These are phyloP conservation scores for Eucalyptus sp. DNA, from an alignment of 345 rosid species.

Conservation along the genomic window DNA sequence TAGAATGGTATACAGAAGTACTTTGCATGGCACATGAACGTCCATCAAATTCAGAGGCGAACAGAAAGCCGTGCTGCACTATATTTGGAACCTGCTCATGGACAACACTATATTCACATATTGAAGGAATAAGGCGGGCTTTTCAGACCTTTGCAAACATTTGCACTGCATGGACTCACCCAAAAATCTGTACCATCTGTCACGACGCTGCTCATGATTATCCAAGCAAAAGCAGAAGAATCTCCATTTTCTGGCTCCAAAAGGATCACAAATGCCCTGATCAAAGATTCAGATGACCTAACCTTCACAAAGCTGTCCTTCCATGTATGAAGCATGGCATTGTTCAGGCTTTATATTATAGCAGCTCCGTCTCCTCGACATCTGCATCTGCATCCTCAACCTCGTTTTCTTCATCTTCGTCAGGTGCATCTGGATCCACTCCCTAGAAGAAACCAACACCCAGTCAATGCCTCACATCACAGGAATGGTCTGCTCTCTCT, in stretches of 20 bases:
- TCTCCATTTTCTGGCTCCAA: background rate
- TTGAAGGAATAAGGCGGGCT: background rate
- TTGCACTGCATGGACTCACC: background rate
- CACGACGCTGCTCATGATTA: background rate
- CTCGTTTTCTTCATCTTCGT: constrained; percentile 93
- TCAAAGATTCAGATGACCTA: background rate
- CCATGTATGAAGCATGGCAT: background rate
- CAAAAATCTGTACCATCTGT: background rate
- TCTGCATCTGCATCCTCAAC: constrained; percentile 95
- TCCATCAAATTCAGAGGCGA: background rate
- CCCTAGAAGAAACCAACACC: constrained; percentile 34
- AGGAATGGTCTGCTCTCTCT: background rate
- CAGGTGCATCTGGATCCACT: constrained; percentile 97
- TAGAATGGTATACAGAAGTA: background rate
- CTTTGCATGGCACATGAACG: background rate
- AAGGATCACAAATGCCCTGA: background rate
- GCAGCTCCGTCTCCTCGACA: constrained; percentile 80
- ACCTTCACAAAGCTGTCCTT: background rate
- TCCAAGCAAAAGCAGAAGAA: background rate
- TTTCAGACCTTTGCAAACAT: background rate
- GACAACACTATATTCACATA: background rate
- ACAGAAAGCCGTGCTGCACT: background rate
- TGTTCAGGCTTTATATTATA: constrained; percentile 13
- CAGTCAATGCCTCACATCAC: background rate
- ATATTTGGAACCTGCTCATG: background rate